These are phyloP conservation scores for Fusarium napiforme DNA, from an alignment of 2,329 filamentous ascomycete species.

Conservation along the genomic window DNA sequence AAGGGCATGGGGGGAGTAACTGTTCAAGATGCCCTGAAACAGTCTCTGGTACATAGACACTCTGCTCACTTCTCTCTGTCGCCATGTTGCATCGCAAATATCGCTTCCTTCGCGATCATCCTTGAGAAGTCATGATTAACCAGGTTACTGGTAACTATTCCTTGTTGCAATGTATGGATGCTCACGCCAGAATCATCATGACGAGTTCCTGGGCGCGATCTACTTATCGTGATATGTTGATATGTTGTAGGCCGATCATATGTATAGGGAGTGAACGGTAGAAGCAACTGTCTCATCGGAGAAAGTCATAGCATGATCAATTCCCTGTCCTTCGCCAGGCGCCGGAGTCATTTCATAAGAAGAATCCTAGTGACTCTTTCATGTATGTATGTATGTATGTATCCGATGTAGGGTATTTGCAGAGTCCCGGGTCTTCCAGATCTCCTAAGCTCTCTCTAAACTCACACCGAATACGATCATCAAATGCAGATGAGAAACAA, in stretches of 20 bases:
- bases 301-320: constrained; percentile 1
- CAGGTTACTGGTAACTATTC: background rate
- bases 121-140: background rate
- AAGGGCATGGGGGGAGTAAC: background rate
- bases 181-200: background rate
- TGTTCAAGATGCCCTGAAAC: constrained; percentile 8
- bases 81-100: constrained; percentile 15
- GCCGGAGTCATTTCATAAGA: background rate
- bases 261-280: background rate
- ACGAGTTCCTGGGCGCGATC: background rate
- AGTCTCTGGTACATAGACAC: background rate
- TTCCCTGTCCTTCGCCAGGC: background rate
- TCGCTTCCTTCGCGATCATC: constrained; percentile 7
- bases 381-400: background rate
- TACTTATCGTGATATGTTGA: background rate
- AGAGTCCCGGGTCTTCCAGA: background rate
- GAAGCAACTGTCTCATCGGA: background rate
- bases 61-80: background rate
- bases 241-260: background rate
- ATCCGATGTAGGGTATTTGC: background rate
- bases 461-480: background rate
- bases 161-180: background rate
- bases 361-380: background rate
- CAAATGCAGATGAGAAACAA: background rate
- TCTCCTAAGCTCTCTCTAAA: background rate